Base-by-base conservation (phyloP, 495 filamentous ascomycete genomes). In the Platismatia glauca region DNA sequence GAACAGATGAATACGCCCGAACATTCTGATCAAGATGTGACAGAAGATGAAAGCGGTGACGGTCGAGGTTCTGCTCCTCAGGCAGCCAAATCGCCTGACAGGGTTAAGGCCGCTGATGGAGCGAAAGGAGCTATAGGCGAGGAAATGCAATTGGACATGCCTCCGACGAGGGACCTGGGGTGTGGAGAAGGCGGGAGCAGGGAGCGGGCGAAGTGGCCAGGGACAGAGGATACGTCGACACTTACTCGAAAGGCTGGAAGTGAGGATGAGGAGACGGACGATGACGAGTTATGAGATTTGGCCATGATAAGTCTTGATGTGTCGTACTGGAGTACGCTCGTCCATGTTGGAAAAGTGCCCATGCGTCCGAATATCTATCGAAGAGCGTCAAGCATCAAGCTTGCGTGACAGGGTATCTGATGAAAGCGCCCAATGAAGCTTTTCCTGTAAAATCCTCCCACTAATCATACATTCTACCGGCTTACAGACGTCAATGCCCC, bases 201-300 rank as follows among this genome's bases (percentile, higher is more conserved):
- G 44, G 59, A 56, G 38, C 37, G 43, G 35, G 9, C 33, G 33
- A 61, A n/a, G 31, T 53, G 29, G 22, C 22, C 57, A 57, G 39
- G 35, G 46, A 56, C 37, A 52, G 60, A 18, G 59, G 27, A 50
- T 15, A 59, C 18, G 0, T 61, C 60, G 27, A 55, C 39, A 7
- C 39, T 53, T 11, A 43, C n/a, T 24, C 69, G 55, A 37, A 60
- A 64, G 22, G 60, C 64, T 24, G 66, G 62, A 3, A 64, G 64
- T 3, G 61, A 65, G n/a, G 66, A 53, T 7, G 74, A 74, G 29
- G 75, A 72, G 41, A 76, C 70, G 50, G 79, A 78, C 35, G 80
- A 79, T 61, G 81, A 83, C 68, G 81, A 83, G 18, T 65, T 80
- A 83, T 66, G 79, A 82, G 62, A 67, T 82, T 64, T 81, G 39